Base-by-base conservation (phyloP, 345 rosid genomes). In the Psidium guajava region DNA sequence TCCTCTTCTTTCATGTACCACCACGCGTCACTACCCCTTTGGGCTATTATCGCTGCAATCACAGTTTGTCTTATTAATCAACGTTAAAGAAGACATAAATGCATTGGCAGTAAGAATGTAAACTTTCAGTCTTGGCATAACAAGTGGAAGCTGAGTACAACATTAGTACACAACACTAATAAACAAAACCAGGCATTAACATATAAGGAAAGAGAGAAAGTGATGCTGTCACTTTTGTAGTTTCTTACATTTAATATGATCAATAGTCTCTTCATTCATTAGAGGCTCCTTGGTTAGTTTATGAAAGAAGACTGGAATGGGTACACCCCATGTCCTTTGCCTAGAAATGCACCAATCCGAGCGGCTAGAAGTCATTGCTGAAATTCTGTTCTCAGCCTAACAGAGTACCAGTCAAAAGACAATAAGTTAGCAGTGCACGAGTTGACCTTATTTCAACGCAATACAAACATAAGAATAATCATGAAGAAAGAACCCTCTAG, bases 331-430 rank as follows among this genome's bases (percentile, higher is more conserved):
- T 61, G 95, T 90, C 89, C 99, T 92, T 90, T 97, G 99, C 89
- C 99, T 92, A 58, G 99, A 97, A 87, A 95, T 97, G 88, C 98
- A 97, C 99, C 98, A 95, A 89, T 95, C 98, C 36, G 99, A 92
- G 88, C 98, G 97, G 86, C 95, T 90, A 77, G 99, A 95, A 83
- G 94, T 94, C 99, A 97, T 97, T 57, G 98, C 90, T 82, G 94
- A 91, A 87, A 95, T 97, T 91, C 99, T 93, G 92, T 95, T 97
- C 86, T 91, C 93, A 86, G 94, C 97, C 98, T 97, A 85, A 69
- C 77, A 69, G 77, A 32, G 44, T 69, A 69, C 47, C 24, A 69
- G 77, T 69, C 24, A 69, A 32, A 32, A 40, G 77, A 32, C 42
- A 32, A 18, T 32, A 32, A 32, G 24, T 69, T 69, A 69, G 40